A percentile compares a stretch with the other conserved stretches of the same genome.
These are phyloP conservation scores for Saccharomyces pastorianus DNA, from an alignment of 1,139 yeast genomes.

Conservation along the genomic window DNA sequence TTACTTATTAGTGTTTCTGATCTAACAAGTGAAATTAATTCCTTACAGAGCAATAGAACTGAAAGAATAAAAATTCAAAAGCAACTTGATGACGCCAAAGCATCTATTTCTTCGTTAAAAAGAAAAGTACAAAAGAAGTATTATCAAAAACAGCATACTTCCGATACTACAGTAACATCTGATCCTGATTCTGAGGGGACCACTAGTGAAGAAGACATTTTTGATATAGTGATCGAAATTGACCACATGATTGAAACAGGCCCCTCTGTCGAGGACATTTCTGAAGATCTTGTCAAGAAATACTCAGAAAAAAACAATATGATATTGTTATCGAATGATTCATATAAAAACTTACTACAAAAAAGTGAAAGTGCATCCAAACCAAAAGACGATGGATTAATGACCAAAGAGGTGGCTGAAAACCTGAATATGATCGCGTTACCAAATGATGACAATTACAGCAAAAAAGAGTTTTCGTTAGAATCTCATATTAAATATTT, in stretches of 20 bases:
- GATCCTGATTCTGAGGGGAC: background rate
- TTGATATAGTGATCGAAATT: background rate
- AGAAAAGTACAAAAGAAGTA: background rate
- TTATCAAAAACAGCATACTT: background rate
- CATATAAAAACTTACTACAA: background rate
- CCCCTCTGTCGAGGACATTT: background rate
- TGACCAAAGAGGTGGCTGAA: background rate
- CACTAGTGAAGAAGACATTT: background rate
- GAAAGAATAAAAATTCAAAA: background rate
- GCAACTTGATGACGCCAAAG: background rate
- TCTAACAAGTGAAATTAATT: background rate
- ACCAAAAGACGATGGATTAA: background rate
- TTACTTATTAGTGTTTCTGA: slow-evolving; percentile 13
- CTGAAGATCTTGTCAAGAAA: background rate
- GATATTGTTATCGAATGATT: background rate
- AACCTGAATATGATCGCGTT: background rate
- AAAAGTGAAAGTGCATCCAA: background rate
- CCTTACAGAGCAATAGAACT: background rate
- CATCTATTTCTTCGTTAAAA: background rate
- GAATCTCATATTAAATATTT: background rate
- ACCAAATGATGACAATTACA: background rate
- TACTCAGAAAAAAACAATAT: slow-evolving; percentile 2
- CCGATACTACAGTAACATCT: background rate
- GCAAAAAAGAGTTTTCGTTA: background rate
- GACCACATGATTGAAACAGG: background rate